Conservation (phyloP, 192 early-diverging fungal species). For the Allomyces javanicus region DNA sequence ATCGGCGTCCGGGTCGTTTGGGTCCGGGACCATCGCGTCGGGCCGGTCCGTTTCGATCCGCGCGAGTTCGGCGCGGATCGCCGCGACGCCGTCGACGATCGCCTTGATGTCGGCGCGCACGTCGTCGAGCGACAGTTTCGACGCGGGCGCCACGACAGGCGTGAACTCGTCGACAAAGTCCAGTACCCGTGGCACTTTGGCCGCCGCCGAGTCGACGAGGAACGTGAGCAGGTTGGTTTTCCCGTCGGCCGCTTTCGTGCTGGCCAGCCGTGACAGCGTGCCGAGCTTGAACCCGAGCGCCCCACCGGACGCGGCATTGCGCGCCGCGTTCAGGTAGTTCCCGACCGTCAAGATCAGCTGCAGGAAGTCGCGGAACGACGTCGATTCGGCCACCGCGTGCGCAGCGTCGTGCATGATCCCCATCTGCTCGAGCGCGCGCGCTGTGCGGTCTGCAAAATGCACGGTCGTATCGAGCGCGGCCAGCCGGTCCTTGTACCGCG, state of each 20-base stretch:
- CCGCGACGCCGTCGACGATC: too few relatives aligned
- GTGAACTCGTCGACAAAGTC: conserved; percentile 45
- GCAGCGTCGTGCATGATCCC: conserved; percentile 15
- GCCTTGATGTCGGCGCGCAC: too few relatives aligned
- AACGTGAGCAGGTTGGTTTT: conserved; percentile 60
- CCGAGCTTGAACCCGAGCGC: conserved; percentile 67
- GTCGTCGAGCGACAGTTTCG: too few relatives aligned
- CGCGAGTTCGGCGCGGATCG: too few relatives aligned
- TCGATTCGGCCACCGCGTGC: conserved; percentile 39
- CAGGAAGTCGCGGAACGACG: conserved; percentile 29
- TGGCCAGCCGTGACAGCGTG: conserved; percentile 67
- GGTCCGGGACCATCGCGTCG: too few relatives aligned
- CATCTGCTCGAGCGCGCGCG: conserved; percentile 27
- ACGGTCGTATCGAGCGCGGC: conserved; percentile 42
- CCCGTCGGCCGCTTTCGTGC: conserved; percentile 58
- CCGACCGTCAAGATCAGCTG: conserved; percentile 57
- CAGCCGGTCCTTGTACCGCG: conserved; percentile 53
- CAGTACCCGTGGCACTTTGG: conserved; percentile 36
- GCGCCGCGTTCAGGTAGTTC: conserved; percentile 53
- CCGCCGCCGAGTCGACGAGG: conserved; percentile 43
- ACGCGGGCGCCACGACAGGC: conserved; percentile 45
- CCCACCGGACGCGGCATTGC: conserved; percentile 43
- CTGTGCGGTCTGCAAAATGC: conserved; percentile 43
- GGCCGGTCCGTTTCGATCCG: too few relatives aligned
- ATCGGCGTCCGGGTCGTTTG: too few relatives aligned